A percentile compares a stretch with the other conserved stretches of the same genome.
These are phyloP conservation scores for Emericellopsis atlantica DNA, from an alignment of 2,329 filamentous ascomycete genomes.

Conservation along the genomic window DNA sequence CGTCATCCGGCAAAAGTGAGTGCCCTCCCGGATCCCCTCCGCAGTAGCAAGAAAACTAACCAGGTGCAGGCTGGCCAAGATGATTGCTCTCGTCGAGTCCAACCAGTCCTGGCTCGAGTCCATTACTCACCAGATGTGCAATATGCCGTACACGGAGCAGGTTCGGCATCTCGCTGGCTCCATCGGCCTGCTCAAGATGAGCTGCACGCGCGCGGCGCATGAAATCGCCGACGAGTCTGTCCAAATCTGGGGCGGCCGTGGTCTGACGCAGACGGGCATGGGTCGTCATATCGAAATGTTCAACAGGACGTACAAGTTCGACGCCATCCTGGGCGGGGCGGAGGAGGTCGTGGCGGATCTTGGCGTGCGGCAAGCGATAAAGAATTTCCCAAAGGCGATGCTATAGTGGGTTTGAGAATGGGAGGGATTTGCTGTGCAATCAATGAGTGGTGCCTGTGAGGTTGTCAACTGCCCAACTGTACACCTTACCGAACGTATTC, in stretches of 20 bases:
- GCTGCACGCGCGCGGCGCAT: conserved; percentile 62
- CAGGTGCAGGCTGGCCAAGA: conserved; percentile 54
- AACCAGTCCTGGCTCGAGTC: conserved; percentile 78
- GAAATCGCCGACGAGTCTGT: conserved; percentile 75
- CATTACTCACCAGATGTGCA: conserved; percentile 78
- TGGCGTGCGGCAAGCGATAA: conserved; percentile 74
- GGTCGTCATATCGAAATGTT: conserved; percentile 75
- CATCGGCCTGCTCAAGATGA: conserved; percentile 73
- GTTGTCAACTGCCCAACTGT: no score
- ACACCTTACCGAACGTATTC: neutral
- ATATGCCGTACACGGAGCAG: conserved; percentile 71
- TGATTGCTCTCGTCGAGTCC: conserved; percentile 74
- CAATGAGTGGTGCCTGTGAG: no score
- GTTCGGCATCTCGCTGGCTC: conserved; percentile 64
- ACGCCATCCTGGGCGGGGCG: conserved; percentile 65
- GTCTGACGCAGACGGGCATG: conserved; percentile 72
- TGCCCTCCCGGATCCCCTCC: conserved; percentile 3
- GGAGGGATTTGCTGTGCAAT: no score
- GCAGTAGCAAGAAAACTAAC: neutral
- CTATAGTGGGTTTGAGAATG: conserved; percentile 32
- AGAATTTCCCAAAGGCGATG: conserved; percentile 74
- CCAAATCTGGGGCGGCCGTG: conserved; percentile 77
- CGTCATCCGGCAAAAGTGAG: conserved; percentile 67
- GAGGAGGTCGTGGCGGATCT: conserved; percentile 75
- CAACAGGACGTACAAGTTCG: conserved; percentile 73